Evolutionary conservation across 192 early-diverging fungal genomes (phyloP).

Genomic region (Umbelopsis vinacea): DNA sequence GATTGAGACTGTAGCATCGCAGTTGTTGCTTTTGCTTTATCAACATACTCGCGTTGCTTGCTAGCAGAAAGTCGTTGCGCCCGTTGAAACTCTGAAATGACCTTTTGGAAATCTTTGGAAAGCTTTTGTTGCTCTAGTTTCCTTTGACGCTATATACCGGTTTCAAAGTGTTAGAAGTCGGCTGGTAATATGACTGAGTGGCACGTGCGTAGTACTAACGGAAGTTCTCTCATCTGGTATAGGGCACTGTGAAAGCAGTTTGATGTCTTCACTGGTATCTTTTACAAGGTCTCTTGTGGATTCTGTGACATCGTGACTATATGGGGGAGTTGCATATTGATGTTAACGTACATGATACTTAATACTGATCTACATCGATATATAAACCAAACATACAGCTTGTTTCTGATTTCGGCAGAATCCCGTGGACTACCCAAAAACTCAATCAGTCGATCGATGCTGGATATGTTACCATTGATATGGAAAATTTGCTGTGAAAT

Average conservation of each 20-base stretch:
- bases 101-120: conserved; percentile 93
- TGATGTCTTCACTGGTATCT: conserved; percentile 77
- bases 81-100: conserved; percentile 86
- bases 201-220: conserved; percentile 23
- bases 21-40: conserved; percentile 62
- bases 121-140: conserved; percentile 93
- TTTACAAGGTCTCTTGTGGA: conserved; percentile 81
- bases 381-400: conserved; percentile 58
- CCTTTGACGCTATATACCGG: conserved; percentile 62
- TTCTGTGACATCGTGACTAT: conserved; percentile 79
- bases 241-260: conserved; percentile 67
- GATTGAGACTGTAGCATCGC: conserved; percentile 36
- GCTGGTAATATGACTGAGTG: neutral
- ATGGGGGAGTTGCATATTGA: neutral
- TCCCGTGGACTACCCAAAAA: conserved; percentile 81
- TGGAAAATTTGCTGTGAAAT: conserved; percentile 86
- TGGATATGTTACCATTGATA: conserved; percentile 84
- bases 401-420: conserved; percentile 71
- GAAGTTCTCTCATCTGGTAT: conserved; percentile 33
- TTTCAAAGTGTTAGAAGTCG: neutral
- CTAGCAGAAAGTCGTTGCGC: conserved; percentile 83
- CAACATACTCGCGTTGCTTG: conserved; percentile 84
- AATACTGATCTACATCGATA: too few relatives aligned
- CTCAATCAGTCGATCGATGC: conserved; percentile 77
- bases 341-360: neutral